These are phyloP conservation scores for Poterioochromonas sp. DNA, from an alignment of 352 stramenopile species.

Conservation along the genomic window DNA sequence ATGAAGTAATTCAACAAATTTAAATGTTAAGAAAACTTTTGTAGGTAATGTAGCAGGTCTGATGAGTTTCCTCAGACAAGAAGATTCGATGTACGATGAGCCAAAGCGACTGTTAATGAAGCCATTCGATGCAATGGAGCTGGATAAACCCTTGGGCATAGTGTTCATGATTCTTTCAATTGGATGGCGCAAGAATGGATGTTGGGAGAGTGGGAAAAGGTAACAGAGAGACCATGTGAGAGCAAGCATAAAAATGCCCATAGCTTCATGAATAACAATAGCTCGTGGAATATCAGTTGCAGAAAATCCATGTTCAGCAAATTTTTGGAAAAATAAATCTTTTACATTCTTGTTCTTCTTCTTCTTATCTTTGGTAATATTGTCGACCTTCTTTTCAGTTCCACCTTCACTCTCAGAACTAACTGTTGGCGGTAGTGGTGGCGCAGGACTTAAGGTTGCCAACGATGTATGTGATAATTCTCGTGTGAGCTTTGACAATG, in stretches of 20 bases:
- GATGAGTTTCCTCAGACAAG: conserved; percentile 29
- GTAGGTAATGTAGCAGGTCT: conserved; percentile 19
- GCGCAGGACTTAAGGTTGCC: too few relatives aligned
- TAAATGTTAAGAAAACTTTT: conserved; percentile 21
- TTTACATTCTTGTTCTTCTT: neutral
- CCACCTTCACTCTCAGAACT: too few relatives aligned
- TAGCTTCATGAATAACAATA: conserved; percentile 17
- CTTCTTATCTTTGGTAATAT: neutral
- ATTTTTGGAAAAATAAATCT: neutral
- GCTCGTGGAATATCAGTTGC: conserved; percentile 18
- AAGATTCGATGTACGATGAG: conserved; percentile 5
- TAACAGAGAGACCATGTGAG: conserved; percentile 20
- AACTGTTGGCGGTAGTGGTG: too few relatives aligned
- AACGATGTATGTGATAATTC: too few relatives aligned
- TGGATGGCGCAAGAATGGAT: neutral
- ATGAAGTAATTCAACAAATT: neutral
- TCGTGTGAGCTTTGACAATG: too few relatives aligned
- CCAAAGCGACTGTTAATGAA: conserved; percentile 6
- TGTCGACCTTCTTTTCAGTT: too few relatives aligned
- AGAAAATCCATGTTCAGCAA: conserved; percentile 6
- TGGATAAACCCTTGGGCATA: neutral
- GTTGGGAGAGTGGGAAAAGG: neutral
- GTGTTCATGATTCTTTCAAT: neutral
- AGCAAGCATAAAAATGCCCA: conserved; percentile 23
- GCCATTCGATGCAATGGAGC: neutral